Conservation (phyloP, 1,139 yeast genomes). For the Lodderomyces margitis region DNA sequence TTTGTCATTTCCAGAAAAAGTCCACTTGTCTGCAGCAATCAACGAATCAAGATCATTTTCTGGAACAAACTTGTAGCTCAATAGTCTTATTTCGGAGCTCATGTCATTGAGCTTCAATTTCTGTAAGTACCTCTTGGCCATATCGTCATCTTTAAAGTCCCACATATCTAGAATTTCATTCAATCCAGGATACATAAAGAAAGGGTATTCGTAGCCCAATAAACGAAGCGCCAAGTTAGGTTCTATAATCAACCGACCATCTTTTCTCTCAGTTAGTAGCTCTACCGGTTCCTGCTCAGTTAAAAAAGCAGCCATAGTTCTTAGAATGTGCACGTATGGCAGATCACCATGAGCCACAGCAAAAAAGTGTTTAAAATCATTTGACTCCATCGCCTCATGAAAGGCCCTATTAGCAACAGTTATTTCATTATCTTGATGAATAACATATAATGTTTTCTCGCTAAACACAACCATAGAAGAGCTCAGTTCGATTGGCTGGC, state of each 20-base stretch:
- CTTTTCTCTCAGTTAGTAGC: neutral
- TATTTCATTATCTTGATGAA: conserved; percentile 5
- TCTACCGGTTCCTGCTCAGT: conserved; percentile 7
- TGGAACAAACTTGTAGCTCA: conserved; percentile 6
- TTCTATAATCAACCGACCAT: conserved; percentile 7
- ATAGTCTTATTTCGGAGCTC: conserved; percentile 4
- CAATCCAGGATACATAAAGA: conserved; percentile 9
- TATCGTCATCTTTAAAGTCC: conserved; percentile 8
- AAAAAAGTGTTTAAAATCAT: conserved; percentile 7
- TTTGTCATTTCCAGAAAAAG: conserved; percentile 3
- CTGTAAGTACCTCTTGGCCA: conserved; percentile 17
- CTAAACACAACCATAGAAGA: conserved; percentile 6
- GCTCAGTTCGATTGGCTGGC: neutral
- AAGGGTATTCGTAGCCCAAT: conserved; percentile 6
- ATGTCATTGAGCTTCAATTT: conserved; percentile 3
- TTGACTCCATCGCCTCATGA: conserved; percentile 3
- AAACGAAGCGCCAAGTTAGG: conserved; percentile 13
- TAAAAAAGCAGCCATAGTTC: conserved; percentile 8
- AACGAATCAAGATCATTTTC: conserved; percentile 8
- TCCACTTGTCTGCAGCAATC: conserved; percentile 8
- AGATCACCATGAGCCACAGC: neutral
- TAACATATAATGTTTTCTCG: conserved; percentile 7
- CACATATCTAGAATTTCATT: conserved; percentile 6
- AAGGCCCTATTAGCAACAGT: conserved; percentile 6
- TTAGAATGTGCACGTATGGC: conserved; percentile 7